Evolutionary conservation across 805 yeast genomes (phyloP), one percentile per base, ranked within the genome.

Genomic region (Suhomyces sp.): DNA sequence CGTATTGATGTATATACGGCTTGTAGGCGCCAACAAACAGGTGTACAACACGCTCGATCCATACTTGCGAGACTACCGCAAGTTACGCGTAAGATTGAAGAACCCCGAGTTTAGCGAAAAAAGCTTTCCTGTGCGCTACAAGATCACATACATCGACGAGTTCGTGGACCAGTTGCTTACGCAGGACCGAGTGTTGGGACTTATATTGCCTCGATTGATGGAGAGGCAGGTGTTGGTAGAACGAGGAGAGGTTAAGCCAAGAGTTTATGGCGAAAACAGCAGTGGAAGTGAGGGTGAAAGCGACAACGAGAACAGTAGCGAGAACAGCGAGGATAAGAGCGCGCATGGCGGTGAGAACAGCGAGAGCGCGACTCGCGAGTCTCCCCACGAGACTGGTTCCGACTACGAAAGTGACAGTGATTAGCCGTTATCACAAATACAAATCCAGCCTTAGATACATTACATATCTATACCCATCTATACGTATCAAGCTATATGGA

Each of bases 161-260:
- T 80, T 85, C 61, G 79, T 83, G 0, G 97, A 93, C 59, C 68
- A 70, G 40, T 63, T 93, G 45, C 65, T 86, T 22, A 71, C 62
- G 1, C 73, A 78, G 33, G 81, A 80, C 37, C 76, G 89, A 53
- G 85, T 87, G 19, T 80, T 87, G 58, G 97, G 89, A 46, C 70
- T 91, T 48, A 82, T 88, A 2, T 63, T 93, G 46, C 96, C 97
- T 0, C 56, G 89, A 57, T 55, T 90, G 63, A 66, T 65, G 3
- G 67, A 66, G 3, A 61, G 86, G 40, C 60, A 60, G 17, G 63
- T 58, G 2, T 64, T 79, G 47, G 79, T 77, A 35, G 80, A 78
- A 17, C 67, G 65, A 35, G 81, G 76, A 0, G 43, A 70, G 22
- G 53, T 78, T 2, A 69, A 62, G 4, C 76, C 75, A 3, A 60